A percentile compares a stretch with the other conserved stretches of the same genome.
Evolutionary conservation across 2,329 filamentous ascomycete species (phyloP).

Genomic region (Aspergillus viridinutans): DNA sequence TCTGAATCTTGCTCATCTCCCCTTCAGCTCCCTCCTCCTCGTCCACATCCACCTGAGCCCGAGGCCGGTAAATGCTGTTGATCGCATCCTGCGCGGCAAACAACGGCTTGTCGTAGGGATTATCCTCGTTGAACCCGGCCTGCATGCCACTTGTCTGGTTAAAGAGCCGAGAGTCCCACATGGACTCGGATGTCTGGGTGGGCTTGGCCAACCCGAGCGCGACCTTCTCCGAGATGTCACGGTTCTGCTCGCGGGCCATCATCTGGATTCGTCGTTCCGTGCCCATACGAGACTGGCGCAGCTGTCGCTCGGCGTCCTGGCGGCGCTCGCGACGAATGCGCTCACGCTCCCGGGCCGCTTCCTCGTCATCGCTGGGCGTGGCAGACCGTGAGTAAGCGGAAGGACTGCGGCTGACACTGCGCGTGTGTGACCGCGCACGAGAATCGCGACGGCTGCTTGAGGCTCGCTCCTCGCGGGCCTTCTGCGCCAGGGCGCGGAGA

Average conservation of each 20-base stretch:
- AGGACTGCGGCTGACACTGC: conserved; percentile 39
- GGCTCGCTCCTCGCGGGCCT: conserved; percentile 77
- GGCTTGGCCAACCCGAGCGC: conserved; percentile 92
- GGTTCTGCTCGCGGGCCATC: conserved; percentile 90
- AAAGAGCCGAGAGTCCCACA: conserved; percentile 96
- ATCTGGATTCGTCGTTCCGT: conserved; percentile 86
- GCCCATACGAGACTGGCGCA: conserved; percentile 93
- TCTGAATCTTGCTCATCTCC: conserved; percentile 84
- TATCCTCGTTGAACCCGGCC: conserved; percentile 93
- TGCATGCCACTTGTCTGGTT: conserved; percentile 91
- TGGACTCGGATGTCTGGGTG: conserved; percentile 83
- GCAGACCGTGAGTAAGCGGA: conserved; percentile 43
- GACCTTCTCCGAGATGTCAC: conserved; percentile 96
- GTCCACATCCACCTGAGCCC: conserved; percentile 66
- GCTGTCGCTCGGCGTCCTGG: conserved; percentile 79
- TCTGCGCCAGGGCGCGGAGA: conserved; percentile 79
- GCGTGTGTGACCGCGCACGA: conserved; percentile 43
- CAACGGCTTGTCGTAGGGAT: conserved; percentile 92
- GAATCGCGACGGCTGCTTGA: conserved; percentile 48
- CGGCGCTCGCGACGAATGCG: conserved; percentile 71
- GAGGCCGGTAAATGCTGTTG: conserved; percentile 86
- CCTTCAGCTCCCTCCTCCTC: conserved; percentile 75
- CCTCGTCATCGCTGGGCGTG: conserved; percentile 58
- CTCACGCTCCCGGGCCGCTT: conserved; percentile 70
- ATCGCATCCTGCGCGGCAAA: conserved; percentile 95